Percentiles rank a stretch among this genome's conserved stretches.
Conservation (phyloP, 2,329 filamentous ascomycete species). For the Trichoderma afroharzianum region DNA sequence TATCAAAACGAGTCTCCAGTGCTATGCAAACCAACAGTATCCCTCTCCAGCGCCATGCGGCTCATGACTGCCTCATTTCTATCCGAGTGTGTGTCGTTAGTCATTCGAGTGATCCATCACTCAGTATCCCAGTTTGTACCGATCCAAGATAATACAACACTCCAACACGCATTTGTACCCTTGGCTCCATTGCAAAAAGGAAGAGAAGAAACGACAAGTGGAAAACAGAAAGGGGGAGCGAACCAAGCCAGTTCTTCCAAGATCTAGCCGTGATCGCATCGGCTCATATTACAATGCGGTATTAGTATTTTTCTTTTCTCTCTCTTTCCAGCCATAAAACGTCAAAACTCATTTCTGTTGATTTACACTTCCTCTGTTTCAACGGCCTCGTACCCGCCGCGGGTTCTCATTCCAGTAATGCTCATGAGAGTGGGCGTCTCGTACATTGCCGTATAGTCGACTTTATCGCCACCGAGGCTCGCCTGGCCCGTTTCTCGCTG, state of each 20-base stretch:
- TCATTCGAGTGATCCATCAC: slow-evolving; percentile 3
- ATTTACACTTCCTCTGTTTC: slow-evolving; percentile 48
- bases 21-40: slow-evolving; percentile 4
- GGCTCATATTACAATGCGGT: slow-evolving; percentile 1
- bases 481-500: slow-evolving; percentile 70
- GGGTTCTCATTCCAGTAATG: slow-evolving; percentile 45
- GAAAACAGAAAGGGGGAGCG: neutral
- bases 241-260: neutral
- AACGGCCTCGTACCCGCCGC: slow-evolving; percentile 62
- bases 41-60: slow-evolving; percentile 1
- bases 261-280: neutral
- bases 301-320: neutral
- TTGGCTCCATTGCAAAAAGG: neutral
- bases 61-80: neutral
- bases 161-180: neutral
- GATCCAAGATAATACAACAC: slow-evolving; percentile 10
- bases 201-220: neutral
- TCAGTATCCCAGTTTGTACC: neutral
- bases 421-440: slow-evolving; percentile 72
- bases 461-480: slow-evolving; percentile 69
- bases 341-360: slow-evolving; percentile 40
- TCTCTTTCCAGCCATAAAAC: neutral
- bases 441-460: slow-evolving; percentile 89
- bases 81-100: slow-evolving; percentile 8
- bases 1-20: neutral